Conservation (phyloP, 1,284 basidiomycete species). For the Meira miltonrushii region DNA sequence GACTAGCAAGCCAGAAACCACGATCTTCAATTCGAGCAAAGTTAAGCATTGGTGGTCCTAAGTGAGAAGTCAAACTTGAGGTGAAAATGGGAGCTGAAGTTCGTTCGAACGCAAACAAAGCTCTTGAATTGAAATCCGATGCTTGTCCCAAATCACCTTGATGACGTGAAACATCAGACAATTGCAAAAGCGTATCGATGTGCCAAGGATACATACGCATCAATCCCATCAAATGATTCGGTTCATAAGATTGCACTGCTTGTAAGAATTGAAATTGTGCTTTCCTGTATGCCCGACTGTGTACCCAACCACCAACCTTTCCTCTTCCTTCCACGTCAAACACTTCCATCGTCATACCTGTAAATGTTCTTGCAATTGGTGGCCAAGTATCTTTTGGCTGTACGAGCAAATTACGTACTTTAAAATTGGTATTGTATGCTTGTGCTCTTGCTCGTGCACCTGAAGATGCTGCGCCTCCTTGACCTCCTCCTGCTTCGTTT, state of each 20-base stretch:
- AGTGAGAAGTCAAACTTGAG: conserved; percentile 33
- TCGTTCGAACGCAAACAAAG: conserved; percentile 46
- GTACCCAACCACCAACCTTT: conserved; percentile 38
- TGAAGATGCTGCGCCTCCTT: conserved; percentile 10
- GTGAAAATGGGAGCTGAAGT: conserved; percentile 36
- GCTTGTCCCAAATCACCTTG: conserved; percentile 51
- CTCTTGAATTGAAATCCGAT: conserved; percentile 46
- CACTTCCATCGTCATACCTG: conserved; percentile 46
- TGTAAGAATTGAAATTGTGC: conserved; percentile 49
- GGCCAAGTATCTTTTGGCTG: conserved; percentile 46
- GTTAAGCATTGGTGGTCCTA: conserved; percentile 39
- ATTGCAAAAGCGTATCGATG: conserved; percentile 48
- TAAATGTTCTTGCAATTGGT: conserved; percentile 42
- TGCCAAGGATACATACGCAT: conserved; percentile 48
- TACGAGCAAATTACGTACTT: conserved; percentile 37
- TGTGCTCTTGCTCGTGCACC: conserved; percentile 32
- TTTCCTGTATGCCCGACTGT: conserved; percentile 42
- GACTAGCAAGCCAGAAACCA: conserved; percentile 45
- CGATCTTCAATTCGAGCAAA: conserved; percentile 46
- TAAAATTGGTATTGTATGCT: conserved; percentile 43
- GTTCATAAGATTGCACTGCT: conserved; percentile 44
- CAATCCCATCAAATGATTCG: conserved; percentile 39
- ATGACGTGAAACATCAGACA: conserved; percentile 44
- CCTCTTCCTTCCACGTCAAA: conserved; percentile 22
- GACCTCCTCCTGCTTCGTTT: conserved; percentile 23